Conservation (phyloP, 345 rosid genomes). For the Kandelia obovata region DNA sequence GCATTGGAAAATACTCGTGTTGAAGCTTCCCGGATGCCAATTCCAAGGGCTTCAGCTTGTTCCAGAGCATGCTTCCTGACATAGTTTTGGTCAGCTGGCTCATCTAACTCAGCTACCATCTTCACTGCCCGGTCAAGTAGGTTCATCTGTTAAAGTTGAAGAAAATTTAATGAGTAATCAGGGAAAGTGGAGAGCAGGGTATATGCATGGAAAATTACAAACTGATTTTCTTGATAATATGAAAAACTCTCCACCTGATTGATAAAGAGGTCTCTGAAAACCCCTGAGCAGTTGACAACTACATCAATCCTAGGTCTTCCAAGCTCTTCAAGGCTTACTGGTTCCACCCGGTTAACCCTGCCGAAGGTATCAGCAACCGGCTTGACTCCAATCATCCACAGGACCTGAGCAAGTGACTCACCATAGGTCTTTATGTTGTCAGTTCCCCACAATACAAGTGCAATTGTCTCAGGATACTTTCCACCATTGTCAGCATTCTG, state of each 20-base stretch:
- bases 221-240: neutral
- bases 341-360: conserved; percentile 86
- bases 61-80: conserved; percentile 90
- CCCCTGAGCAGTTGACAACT: conserved; percentile 97
- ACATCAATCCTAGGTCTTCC: conserved; percentile 99
- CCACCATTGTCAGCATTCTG: conserved; percentile 86
- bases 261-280: conserved; percentile 94
- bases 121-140: conserved; percentile 94
- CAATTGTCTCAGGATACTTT: conserved; percentile 88
- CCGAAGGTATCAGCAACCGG: conserved; percentile 91
- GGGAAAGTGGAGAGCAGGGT: neutral
- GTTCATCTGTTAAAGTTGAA: conserved; percentile 61
- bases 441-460: conserved; percentile 97
- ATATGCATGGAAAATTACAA: neutral
- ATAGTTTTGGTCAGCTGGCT: conserved; percentile 75
- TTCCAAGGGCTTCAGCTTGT: conserved; percentile 78
- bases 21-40: conserved; percentile 88
- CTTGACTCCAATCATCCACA: conserved; percentile 97
- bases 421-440: conserved; percentile 98
- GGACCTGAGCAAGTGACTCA: conserved; percentile 90
- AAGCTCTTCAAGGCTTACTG: conserved; percentile 88
- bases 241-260: conserved; percentile 58
- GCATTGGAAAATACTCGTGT: conserved; percentile 94
- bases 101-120: conserved; percentile 98
- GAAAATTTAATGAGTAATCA: neutral